Evolutionary conservation across 2,329 filamentous ascomycete genomes (phyloP).

Genomic region (Colletotrichum sp.): DNA sequence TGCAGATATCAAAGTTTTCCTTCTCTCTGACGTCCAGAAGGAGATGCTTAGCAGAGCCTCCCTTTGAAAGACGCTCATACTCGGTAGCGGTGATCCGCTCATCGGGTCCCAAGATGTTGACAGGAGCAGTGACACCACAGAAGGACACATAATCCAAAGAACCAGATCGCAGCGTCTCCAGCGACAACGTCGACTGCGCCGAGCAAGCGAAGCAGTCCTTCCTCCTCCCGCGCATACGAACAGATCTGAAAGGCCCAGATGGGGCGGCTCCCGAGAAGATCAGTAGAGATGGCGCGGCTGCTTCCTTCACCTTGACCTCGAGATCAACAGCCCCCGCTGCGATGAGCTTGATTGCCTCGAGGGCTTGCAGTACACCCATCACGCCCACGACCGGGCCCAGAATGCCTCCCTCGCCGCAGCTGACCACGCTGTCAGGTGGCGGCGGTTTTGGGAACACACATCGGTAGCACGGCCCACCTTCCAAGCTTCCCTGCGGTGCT

Average conservation of each 20-base stretch:
- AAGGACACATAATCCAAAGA: conserved; percentile 86
- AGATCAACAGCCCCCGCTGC: conserved; percentile 42
- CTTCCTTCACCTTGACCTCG: conserved; percentile 1
- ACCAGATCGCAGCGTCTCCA: conserved; percentile 65
- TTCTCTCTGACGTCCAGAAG: conserved; percentile 85
- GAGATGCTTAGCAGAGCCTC: conserved; percentile 45
- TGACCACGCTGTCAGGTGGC: conserved; percentile 80
- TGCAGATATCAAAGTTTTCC: conserved; percentile 84
- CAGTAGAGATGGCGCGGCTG: conserved; percentile 38
- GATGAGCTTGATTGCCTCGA: conserved; percentile 88
- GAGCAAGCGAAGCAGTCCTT: conserved; percentile 81
- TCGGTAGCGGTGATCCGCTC: conserved; percentile 72
- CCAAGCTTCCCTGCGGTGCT: conserved; percentile 56
- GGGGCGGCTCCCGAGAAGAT: conserved; percentile 52
- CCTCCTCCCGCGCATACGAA: conserved; percentile 74
- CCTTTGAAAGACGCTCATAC: conserved; percentile 49
- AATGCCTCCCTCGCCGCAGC: conserved; percentile 92
- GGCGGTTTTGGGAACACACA: conserved; percentile 92
- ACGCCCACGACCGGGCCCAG: conserved; percentile 89
- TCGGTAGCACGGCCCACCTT: conserved; percentile 86
- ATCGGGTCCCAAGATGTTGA: conserved; percentile 61
- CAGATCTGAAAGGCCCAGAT: conserved; percentile 67
- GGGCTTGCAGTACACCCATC: conserved; percentile 91
- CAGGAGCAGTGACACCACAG: conserved; percentile 69
- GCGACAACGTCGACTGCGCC: conserved; percentile 63